Evolutionary conservation across 139 green algal species (phyloP).

Genomic region (Chlorella sp.): DNA sequence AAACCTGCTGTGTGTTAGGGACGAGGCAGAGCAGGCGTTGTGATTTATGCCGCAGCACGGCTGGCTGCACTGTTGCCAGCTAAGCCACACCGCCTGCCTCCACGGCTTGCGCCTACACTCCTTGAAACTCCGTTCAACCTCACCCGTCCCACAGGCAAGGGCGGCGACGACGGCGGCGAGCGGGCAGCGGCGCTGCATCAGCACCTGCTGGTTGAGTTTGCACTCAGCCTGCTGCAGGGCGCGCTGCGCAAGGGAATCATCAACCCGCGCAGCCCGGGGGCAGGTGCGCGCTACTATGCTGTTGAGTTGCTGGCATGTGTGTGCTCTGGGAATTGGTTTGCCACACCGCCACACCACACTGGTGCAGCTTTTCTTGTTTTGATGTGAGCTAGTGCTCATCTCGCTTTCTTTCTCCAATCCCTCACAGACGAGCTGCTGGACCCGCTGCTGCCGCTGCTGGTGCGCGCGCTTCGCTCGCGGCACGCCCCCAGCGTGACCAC

Average conservation of each 20-base stretch:
- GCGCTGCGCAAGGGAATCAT: slow-evolving; percentile 63
- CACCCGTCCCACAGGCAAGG: not conserved
- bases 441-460: slow-evolving; percentile 79
- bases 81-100: too few species aligned
- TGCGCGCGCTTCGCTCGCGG: slow-evolving; percentile 59
- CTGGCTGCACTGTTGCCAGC: too few species aligned
- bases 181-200: slow-evolving; percentile 64
- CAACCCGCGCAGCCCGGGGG: slow-evolving; percentile 34
- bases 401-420: not conserved
- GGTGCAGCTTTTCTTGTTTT: too few species aligned
- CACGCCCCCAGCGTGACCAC: slow-evolving; percentile 59
- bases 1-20: too few species aligned
- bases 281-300: not conserved
- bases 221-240: slow-evolving; percentile 75
- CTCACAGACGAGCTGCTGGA: slow-evolving; percentile 63
- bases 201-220: slow-evolving; percentile 85
- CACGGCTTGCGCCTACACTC: too few species aligned
- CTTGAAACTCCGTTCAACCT: too few species aligned
- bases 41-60: too few species aligned
- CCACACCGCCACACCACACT: too few species aligned
- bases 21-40: too few species aligned
- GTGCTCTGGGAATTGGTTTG: too few species aligned
- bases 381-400: too few species aligned
- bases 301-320: not conserved
- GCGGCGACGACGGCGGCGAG: not conserved